Evolutionary conservation across 1,139 yeast species (phyloP).

Genomic region (Blastobotrys arbuscula): DNA sequence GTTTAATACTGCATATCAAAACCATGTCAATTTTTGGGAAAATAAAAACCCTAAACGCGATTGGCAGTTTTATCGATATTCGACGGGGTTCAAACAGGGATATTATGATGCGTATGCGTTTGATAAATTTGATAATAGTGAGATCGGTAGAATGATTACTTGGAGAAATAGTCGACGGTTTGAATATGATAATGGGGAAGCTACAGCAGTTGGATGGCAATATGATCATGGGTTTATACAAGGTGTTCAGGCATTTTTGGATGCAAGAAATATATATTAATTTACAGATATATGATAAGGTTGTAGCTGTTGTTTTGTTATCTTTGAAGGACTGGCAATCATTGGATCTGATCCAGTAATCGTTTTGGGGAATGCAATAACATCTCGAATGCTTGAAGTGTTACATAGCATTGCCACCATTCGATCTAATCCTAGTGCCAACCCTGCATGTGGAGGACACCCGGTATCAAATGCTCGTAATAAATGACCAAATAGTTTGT

Average conservation of each 20-base stretch:
- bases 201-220: conserved; percentile 66
- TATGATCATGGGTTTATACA: conserved; percentile 79
- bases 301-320: conserved; percentile 43
- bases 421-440: conserved; percentile 92
- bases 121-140: conserved; percentile 62
- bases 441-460: conserved; percentile 98
- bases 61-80: conserved; percentile 75
- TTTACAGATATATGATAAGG: conserved; percentile 20
- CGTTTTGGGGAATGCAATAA: conserved; percentile 93
- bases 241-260: conserved; percentile 41
- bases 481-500: conserved; percentile 77
- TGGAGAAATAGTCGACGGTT: conserved; percentile 53
- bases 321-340: conserved; percentile 76
- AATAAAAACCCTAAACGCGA: conserved; percentile 49
- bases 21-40: conserved; percentile 68
- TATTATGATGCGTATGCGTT: conserved; percentile 69
- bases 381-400: conserved; percentile 74
- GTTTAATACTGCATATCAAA: conserved; percentile 40
- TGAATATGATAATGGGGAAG: conserved; percentile 60
- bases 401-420: conserved; percentile 85
- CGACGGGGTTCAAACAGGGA: conserved; percentile 69
- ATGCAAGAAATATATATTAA: conserved; percentile 9
- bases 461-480: conserved; percentile 79
- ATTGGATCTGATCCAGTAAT: conserved; percentile 84
- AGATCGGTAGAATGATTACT: conserved; percentile 64